These are phyloP conservation scores for Aspergillus latus DNA, from an alignment of 2,329 filamentous ascomycete species.

Conservation along the genomic window DNA sequence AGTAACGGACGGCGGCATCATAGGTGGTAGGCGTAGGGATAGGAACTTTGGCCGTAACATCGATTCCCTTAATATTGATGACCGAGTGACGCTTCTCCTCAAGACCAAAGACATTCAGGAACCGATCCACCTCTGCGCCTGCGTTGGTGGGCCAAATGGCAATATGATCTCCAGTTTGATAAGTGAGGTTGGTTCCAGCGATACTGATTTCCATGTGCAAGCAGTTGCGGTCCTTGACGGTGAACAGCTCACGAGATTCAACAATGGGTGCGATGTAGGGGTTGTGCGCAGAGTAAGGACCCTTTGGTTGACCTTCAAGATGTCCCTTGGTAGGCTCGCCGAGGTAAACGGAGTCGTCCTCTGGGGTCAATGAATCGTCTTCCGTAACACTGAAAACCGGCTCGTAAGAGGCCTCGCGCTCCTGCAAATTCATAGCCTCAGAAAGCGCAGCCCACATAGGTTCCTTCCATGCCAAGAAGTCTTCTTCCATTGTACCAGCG, in stretches of 20 bases:
- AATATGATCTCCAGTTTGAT: conserved; percentile 96
- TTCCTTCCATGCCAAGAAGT: conserved; percentile 98
- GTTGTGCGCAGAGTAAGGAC: conserved; percentile 94
- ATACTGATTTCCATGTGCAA: conserved; percentile 95
- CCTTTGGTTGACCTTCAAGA: conserved; percentile 77
- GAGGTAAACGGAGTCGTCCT: conserved; percentile 82
- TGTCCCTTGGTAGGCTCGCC: conserved; percentile 97
- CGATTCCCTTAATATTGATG: conserved; percentile 84
- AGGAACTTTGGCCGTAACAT: conserved; percentile 93
- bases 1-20: conserved; percentile 88
- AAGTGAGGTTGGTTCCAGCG: conserved; percentile 81
- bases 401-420: conserved; percentile 95
- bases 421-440: conserved; percentile 82
- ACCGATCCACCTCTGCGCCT: conserved; percentile 85
- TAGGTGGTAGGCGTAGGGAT: conserved; percentile 97
- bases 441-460: conserved; percentile 92
- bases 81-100: conserved; percentile 75
- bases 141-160: conserved; percentile 97
- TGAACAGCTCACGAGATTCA: conserved; percentile 89
- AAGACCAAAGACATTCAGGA: conserved; percentile 76
- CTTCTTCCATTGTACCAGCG: conserved; percentile 98
- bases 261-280: conserved; percentile 92
- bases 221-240: conserved; percentile 86
- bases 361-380: conserved; percentile 68
- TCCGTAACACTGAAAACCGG: conserved; percentile 83